Evolutionary conservation across 73 alveolate genomes (phyloP).

Genomic region (Paraurostyla sp.): DNA sequence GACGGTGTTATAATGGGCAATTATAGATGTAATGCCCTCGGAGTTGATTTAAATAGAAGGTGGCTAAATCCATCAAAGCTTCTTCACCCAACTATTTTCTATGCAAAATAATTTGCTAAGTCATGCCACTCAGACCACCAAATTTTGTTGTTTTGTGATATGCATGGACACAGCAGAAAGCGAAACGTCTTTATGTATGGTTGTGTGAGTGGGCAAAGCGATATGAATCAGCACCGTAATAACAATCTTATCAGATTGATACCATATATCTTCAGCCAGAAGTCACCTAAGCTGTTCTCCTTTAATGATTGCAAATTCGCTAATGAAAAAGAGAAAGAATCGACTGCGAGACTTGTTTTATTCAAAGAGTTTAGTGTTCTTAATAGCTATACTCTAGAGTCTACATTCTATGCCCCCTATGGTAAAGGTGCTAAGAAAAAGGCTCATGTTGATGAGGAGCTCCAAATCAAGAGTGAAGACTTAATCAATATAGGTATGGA

Average conservation of each 20-base stretch:
- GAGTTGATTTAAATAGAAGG: conserved; percentile 86
- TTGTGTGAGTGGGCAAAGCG: conserved; percentile 42
- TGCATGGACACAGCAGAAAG: conserved; percentile 89
- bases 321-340: conserved; percentile 66
- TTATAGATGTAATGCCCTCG: conserved; percentile 81
- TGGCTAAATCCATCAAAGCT: conserved; percentile 87
- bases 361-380: conserved; percentile 71
- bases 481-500: conserved; percentile 11
- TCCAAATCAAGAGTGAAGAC: conserved; percentile 34
- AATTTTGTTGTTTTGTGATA: conserved; percentile 78
- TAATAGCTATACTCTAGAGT: conserved; percentile 73
- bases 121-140: conserved; percentile 66
- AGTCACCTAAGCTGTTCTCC: conserved; percentile 38
- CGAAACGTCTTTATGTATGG: conserved; percentile 71
- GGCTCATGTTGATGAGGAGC: conserved; percentile 34
- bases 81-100: conserved; percentile 83
- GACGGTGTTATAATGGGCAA: conserved; percentile 87
- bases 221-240: conserved; percentile 47
- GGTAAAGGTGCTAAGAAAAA: conserved; percentile 39
- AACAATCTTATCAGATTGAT: conserved; percentile 54
- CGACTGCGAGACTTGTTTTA: conserved; percentile 70
- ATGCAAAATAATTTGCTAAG: conserved; percentile 78
- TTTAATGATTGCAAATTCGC: conserved; percentile 64
- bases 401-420: conserved; percentile 68
- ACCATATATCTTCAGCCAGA: conserved; percentile 55